These are phyloP conservation scores for Pilasporangium apinafurcum DNA, from an alignment of 352 stramenopile species.

Conservation along the genomic window DNA sequence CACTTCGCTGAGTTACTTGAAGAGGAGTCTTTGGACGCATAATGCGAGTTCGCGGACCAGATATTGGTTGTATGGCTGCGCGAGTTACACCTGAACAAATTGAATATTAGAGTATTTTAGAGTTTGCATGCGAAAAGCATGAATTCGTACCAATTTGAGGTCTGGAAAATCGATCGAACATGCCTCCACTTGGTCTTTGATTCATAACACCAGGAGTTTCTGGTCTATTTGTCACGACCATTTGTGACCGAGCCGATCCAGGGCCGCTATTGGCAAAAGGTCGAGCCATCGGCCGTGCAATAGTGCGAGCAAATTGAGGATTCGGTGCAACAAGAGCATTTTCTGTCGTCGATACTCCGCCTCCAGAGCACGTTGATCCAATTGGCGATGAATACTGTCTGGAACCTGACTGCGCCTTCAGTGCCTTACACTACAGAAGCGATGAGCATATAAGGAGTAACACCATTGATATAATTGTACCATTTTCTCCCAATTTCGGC, in stretches of 20 bases:
- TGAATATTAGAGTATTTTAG: background rate
- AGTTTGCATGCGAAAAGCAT: background rate
- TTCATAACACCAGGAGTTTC: constrained; percentile 35
- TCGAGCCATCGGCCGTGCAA: constrained; percentile 28
- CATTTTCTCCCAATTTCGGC: constrained; percentile 87
- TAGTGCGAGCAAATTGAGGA: constrained; percentile 38
- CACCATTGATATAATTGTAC: constrained; percentile 11
- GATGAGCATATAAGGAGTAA: background rate
- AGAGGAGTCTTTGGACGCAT: constrained; percentile 68
- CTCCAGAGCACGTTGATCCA: constrained; percentile 36
- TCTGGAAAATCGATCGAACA: constrained; percentile 60
- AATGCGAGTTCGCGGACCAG: constrained; percentile 36
- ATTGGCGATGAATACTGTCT: constrained; percentile 54
- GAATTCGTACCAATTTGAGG: constrained; percentile 41
- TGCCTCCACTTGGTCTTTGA: constrained; percentile 38
- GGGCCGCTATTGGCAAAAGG: constrained; percentile 15
- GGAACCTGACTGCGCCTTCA: constrained; percentile 43
- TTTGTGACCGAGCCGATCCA: constrained; percentile 11
- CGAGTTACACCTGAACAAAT: constrained; percentile 12
- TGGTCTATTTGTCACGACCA: constrained; percentile 13
- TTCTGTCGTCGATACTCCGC: constrained; percentile 19
- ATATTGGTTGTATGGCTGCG: constrained; percentile 30
- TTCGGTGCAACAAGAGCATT: constrained; percentile 20
- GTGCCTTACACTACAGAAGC: constrained; percentile 47
- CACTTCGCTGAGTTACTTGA: constrained; percentile 46